phyloP scores from a whole-genome alignment of 345 rosid genomes.

The Populus nigra region DNA sequence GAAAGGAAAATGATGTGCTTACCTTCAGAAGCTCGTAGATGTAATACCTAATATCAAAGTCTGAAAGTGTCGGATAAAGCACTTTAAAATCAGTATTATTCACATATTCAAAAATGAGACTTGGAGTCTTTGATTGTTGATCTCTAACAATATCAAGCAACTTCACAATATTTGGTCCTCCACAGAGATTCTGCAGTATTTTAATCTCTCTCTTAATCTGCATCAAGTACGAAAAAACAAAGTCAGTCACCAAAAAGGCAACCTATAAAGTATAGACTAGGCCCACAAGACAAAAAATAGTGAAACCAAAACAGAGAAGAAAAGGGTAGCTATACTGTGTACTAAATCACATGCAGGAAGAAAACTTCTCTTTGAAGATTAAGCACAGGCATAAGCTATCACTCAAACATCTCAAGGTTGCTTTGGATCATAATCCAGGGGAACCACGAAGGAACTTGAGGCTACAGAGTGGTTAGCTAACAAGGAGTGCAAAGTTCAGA shows the following conservation, averaged over 20 bases:
- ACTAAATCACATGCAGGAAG: neutral
- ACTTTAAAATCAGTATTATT: conserved; percentile 93
- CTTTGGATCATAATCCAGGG: neutral
- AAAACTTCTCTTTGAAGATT: neutral
- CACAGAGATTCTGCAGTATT: conserved; percentile 93
- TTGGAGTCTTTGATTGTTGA: conserved; percentile 92
- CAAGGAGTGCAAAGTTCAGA: neutral
- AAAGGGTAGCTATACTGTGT: neutral
- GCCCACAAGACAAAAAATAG: neutral
- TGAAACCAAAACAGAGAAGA: neutral
- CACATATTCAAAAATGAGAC: conserved; percentile 89
- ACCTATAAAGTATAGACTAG: neutral
- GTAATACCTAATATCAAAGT: conserved; percentile 83
- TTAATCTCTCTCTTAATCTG: conserved; percentile 99
- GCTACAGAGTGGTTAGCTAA: neutral
- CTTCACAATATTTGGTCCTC: conserved; percentile 91
- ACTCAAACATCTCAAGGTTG: neutral
- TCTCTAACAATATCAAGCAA: conserved; percentile 96
- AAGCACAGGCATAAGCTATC: neutral
- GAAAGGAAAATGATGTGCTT: conserved; percentile 17
- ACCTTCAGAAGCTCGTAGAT: conserved; percentile 88
- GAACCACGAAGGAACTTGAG: neutral
- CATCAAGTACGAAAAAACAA: conserved; percentile 8
- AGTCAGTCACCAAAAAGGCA: neutral
- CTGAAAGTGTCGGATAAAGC: conserved; percentile 84